phyloP scores from a whole-genome alignment of 805 yeast species.

The Candida sithepensis region DNA sequence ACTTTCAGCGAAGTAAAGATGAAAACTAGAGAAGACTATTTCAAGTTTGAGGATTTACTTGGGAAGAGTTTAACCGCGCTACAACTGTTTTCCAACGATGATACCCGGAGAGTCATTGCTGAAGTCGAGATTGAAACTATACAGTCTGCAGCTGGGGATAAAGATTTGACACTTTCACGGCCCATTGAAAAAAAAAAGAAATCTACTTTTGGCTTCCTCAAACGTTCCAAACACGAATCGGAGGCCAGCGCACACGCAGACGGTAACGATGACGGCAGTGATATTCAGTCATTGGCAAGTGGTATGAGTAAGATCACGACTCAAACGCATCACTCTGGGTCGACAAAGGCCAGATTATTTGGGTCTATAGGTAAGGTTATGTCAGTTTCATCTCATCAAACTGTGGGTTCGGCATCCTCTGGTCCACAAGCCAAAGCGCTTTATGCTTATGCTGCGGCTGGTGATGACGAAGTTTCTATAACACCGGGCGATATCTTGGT shows the following conservation, averaged over 20 bases:
- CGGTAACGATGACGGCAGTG: slow-evolving; percentile 16
- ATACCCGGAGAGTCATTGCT: slow-evolving; percentile 64
- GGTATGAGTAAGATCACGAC: slow-evolving; percentile 27
- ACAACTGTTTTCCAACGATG: slow-evolving; percentile 65
- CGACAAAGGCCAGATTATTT: slow-evolving; percentile 25
- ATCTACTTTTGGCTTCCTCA: slow-evolving; percentile 44
- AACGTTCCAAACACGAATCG: slow-evolving; percentile 8
- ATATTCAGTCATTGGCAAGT: slow-evolving; percentile 26
- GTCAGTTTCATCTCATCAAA: slow-evolving; percentile 7
- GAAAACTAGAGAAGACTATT: slow-evolving; percentile 34
- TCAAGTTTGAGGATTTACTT: slow-evolving; percentile 49
- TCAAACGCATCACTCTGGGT: slow-evolving; percentile 9
- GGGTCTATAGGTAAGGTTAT: slow-evolving; percentile 21
- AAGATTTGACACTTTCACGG: slow-evolving; percentile 59
- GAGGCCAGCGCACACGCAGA: slow-evolving; percentile 14
- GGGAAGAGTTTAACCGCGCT: slow-evolving; percentile 49
- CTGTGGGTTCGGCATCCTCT: background rate
- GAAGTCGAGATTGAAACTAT: slow-evolving; percentile 92
- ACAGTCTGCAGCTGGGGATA: slow-evolving; percentile 76
- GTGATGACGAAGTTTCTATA: slow-evolving; percentile 70
- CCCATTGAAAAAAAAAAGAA: slow-evolving; percentile 53
- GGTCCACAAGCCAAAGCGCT: slow-evolving; percentile 41
- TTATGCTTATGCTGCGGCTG: slow-evolving; percentile 63
- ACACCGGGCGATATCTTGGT: slow-evolving; percentile 56
- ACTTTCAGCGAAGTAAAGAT: slow-evolving; percentile 36